These are phyloP conservation scores for Coniferiporia sulphurascens DNA, from an alignment of 1,284 basidiomycete genomes.

Conservation along the genomic window DNA sequence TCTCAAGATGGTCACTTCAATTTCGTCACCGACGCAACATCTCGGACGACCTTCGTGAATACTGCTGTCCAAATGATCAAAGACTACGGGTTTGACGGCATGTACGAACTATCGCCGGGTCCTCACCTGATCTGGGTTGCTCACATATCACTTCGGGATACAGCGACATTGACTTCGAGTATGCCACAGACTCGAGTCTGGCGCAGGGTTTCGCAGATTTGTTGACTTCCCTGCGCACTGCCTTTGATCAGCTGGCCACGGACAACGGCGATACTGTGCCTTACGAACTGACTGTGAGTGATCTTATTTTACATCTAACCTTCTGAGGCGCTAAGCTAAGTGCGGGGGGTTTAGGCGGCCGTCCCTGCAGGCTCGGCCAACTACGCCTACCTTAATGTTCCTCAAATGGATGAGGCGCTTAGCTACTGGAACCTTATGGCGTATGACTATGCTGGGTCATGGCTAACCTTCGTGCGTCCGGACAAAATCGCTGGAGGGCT, in stretches of 20 bases:
- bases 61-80: slow-evolving; percentile 72
- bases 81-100: slow-evolving; percentile 86
- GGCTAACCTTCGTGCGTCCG: slow-evolving; percentile 44
- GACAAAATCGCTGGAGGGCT: not conserved
- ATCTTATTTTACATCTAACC: not conserved
- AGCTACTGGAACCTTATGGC: slow-evolving; percentile 93
- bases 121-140: slow-evolving; percentile 1
- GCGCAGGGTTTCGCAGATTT: slow-evolving; percentile 59
- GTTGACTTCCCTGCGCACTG: slow-evolving; percentile 49
- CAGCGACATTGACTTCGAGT: slow-evolving; percentile 71
- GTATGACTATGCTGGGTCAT: slow-evolving; percentile 75
- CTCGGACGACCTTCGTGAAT: slow-evolving; percentile 66
- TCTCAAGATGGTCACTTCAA: slow-evolving; percentile 62
- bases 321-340: not conserved
- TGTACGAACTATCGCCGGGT: slow-evolving; percentile 40
- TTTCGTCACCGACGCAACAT: slow-evolving; percentile 49
- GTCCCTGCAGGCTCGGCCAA: slow-evolving; percentile 66
- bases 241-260: slow-evolving; percentile 45
- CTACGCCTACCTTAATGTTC: slow-evolving; percentile 60
- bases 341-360: slow-evolving; percentile 26
- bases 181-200: slow-evolving; percentile 44
- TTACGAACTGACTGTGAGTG: slow-evolving; percentile 50
- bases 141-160: not conserved
- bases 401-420: slow-evolving; percentile 71
- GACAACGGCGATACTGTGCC: slow-evolving; percentile 56